Conservation (phyloP, 2,329 filamentous ascomycete genomes). For the Escovopsis sp. region DNA sequence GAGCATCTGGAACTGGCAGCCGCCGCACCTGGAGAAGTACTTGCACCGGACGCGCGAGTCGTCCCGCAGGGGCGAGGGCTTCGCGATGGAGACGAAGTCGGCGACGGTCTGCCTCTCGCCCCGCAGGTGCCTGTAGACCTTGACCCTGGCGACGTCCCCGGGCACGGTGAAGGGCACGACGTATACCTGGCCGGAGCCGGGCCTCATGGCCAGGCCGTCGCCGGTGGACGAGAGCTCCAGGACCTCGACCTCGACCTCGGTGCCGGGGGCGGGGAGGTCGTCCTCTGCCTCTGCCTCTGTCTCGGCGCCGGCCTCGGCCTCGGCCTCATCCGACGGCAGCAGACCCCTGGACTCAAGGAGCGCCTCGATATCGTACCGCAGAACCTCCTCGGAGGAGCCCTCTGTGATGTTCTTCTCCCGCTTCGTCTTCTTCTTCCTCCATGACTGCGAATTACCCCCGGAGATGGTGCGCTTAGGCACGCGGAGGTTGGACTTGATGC, state of each 20-base stretch:
- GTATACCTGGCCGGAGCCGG: slow-evolving; percentile 52
- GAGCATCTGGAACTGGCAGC: slow-evolving; percentile 97
- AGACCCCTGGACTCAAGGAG: slow-evolving; percentile 31
- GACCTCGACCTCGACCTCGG: slow-evolving; percentile 72
- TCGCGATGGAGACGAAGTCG: slow-evolving; percentile 67
- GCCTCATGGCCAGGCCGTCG: slow-evolving; percentile 68
- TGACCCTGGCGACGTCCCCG: slow-evolving; percentile 66
- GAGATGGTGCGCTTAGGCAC: slow-evolving; percentile 11
- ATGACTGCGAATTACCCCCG: slow-evolving; percentile 9
- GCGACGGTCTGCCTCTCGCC: slow-evolving; percentile 56
- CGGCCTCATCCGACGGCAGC: slow-evolving; percentile 12
- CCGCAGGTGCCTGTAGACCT: slow-evolving; percentile 58
- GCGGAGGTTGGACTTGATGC: slow-evolving; percentile 3
- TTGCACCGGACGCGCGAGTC: slow-evolving; percentile 63
- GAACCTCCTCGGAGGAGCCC: slow-evolving; percentile 51
- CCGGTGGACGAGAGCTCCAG: slow-evolving; percentile 77
- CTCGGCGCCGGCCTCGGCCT: slow-evolving; percentile 7
- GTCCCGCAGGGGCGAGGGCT: slow-evolving; percentile 61
- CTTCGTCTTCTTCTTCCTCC: slow-evolving; percentile 38
- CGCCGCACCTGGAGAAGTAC: slow-evolving; percentile 79
- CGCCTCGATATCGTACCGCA: slow-evolving; percentile 46
- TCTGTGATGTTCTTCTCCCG: slow-evolving; percentile 44
- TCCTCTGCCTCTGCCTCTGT: neutral
- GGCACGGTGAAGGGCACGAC: slow-evolving; percentile 80
- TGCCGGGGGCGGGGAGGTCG: slow-evolving; percentile 48